These are phyloP conservation scores for Wickerhamiella parazyma DNA, from an alignment of 805 yeast genomes.

Conservation along the genomic window DNA sequence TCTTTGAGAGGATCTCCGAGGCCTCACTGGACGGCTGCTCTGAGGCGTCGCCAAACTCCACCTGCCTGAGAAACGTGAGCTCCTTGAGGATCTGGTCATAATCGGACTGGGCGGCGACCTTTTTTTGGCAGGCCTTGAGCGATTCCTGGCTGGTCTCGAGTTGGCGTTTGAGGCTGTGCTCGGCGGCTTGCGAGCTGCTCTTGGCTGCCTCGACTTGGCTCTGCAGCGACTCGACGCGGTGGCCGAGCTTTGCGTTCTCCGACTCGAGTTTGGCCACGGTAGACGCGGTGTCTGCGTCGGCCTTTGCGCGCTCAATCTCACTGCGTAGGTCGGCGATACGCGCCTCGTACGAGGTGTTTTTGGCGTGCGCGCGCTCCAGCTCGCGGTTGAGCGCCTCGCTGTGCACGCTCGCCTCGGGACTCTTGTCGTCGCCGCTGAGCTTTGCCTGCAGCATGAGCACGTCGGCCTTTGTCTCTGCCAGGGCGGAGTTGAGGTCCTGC, in stretches of 20 bases:
- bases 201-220: not conserved
- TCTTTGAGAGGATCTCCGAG: constrained; percentile 7
- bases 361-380: constrained; percentile 52
- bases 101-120: constrained; percentile 29
- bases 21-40: too few species aligned
- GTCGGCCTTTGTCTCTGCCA: constrained; percentile 50
- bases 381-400: constrained; percentile 61
- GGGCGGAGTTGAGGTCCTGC: constrained; percentile 38
- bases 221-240: constrained; percentile 14
- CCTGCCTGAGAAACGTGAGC: constrained; percentile 49
- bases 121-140: constrained; percentile 1
- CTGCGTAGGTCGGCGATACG: constrained; percentile 63
- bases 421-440: constrained; percentile 17
- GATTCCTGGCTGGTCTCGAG: constrained; percentile 6
- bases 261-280: constrained; percentile 14
- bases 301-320: constrained; percentile 38
- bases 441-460: constrained; percentile 54
- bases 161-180: constrained; percentile 7
- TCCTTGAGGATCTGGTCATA: constrained; percentile 70
- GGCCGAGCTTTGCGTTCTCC: constrained; percentile 7
- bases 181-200: not conserved
- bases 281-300: constrained; percentile 21
- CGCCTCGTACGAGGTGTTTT: constrained; percentile 57
- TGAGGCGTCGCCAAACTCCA: constrained; percentile 36
- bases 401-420: constrained; percentile 24